Base-by-base conservation (phyloP, 2,329 filamentous ascomycete species). In the Metarhizium rileyi region DNA sequence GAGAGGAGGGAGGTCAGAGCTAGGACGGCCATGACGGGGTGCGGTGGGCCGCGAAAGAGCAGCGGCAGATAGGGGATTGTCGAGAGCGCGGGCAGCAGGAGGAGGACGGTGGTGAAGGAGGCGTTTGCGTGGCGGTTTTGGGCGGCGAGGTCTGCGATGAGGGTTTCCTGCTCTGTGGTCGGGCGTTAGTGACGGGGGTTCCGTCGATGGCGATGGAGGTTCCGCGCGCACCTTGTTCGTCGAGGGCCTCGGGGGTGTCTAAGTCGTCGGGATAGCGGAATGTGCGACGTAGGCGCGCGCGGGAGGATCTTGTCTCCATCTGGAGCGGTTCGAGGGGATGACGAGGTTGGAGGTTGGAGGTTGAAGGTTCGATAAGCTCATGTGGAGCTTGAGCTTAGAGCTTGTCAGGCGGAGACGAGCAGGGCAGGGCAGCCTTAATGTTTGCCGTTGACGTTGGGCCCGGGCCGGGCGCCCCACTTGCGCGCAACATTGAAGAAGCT, bases 231-330 rank as follows among this genome's bases (percentile, higher is more conserved):
- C 84, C 84, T 75, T 90, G 77, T 67, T 90, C 86, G 63, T 93
- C 88, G 52, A 93, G 72, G 49, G 81, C 78, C 56, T 82, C 76
- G 12, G 78, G 75, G 27, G 73, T 66, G 48, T 65, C 63, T 56
- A 74, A 71, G 50, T 75, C 74, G 59, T 85, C 81, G 50, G 85
- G 85, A 68, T 91, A 93, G 53, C 77, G 79, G 68, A 94, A 93
- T 8, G 86, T 84, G 59, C 78, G 84, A 60, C 90, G 83, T 42
- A 93, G 71, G 54, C 86, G 82, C 47, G 86, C 71, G 38, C 66
- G 66, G 1, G 71, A 59, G 48, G 54, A 53, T 26, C 46, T 54
- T n/a, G 56, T 44, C 40, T 56, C 52, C 44, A 47, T 50, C 10
- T 33, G 22, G 46, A 4, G 33, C 16, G 33, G 16, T 36, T 5